Evolutionary conservation across 805 yeast genomes (phyloP), one percentile per base, ranked within the genome.

Genomic region (Metschnikowia matae): DNA sequence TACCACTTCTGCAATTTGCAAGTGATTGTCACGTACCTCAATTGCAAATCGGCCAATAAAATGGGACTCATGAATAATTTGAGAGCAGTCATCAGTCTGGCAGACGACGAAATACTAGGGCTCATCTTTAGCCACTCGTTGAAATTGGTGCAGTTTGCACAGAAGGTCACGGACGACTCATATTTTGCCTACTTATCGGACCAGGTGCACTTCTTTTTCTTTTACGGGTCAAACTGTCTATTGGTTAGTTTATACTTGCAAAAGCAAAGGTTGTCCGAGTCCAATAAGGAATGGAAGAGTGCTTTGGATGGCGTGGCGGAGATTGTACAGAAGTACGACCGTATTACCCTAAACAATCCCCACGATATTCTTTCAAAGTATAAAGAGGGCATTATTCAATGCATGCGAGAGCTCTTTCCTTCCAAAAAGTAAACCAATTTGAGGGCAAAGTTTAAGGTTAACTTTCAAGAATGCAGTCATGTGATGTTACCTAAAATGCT

Each of bases 141-240:
- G 47, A 65, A 70, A 41, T 70, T 80, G 3, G 63, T 82, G 1
- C 70, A 66, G 40, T 70, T 76, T 18, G 64, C 78, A 44, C 57
- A 70, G 40, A 61, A 60, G 21, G 71, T 77, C 21, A 74, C 69
- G 23, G 70, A 75, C 52, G 83, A 79, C 59, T 72, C 80, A 3
- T 82, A 81, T 58, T 85, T 85, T 66, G 84, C 85, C 0, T 82
- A 80, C 58, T 70, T 85, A n/a, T 81, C 87, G 11, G 90, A 85
- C 67, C 88, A 83, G 65, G 71, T 85, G 40, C 88, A 82, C 60
- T 73, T 83, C 50, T 71, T 74, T 44, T 71, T 78, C 50, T 74
- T 74, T 48, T 78, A 70, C 57, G 64, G 77, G 17, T 72, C 74
- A 0, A 51, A 73, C 4, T 55, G 75, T 14, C 61, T 76, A 44